Base-by-base conservation (phyloP, 1,284 basidiomycete species). In the Cutaneotrichosporon sp. region DNA sequence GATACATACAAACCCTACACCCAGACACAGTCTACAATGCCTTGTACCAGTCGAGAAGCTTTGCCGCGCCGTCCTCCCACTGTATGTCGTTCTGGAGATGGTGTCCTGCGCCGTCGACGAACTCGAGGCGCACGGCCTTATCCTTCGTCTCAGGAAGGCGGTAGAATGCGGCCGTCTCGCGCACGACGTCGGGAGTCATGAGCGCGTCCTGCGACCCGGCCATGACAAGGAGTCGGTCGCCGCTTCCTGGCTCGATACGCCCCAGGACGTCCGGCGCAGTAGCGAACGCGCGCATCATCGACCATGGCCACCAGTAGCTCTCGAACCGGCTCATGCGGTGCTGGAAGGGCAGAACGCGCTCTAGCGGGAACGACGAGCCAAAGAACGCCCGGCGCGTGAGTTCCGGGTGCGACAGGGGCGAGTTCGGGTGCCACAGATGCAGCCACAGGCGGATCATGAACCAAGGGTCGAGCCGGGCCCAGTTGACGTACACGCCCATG, bases 11-110 rank as follows among this genome's bases (percentile, higher is more conserved):
- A 5, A 10, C 26, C 5, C 26, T 5, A 30, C n/a, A n/a, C n/a
- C n/a, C n/a, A n/a, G n/a, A n/a, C 41, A 22, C 8, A 12, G n/a
- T 23, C 38, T 39, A 45, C 17, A 45, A 33, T 18, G 23, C n/a
- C 9, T 15, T n/a, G 37, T 46, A 45, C 40, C 40, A 54, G 5
- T 41, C 43, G 17, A 54, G 39, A 2, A 54, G 44, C 17, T 36
- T 34, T 17, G 14, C 44, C 12, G 53, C 53, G 1, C 53, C 53
- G 2, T 54, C 48, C 38, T 50, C 38, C 53, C 53, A 54, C 35
- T 50, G 53, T 39, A 54, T 48, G 23, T 54, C 46, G 18, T 54
- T 54, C 35, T 54, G 53, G 23, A 54, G 49, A 10, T 54, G 53
- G 22, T 54, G 53, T 1, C 53, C 53, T 0, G 53, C 53, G n/a